phyloP scores from a whole-genome alignment of 306 rosid genomes.

The Inga leiocalycina region DNA sequence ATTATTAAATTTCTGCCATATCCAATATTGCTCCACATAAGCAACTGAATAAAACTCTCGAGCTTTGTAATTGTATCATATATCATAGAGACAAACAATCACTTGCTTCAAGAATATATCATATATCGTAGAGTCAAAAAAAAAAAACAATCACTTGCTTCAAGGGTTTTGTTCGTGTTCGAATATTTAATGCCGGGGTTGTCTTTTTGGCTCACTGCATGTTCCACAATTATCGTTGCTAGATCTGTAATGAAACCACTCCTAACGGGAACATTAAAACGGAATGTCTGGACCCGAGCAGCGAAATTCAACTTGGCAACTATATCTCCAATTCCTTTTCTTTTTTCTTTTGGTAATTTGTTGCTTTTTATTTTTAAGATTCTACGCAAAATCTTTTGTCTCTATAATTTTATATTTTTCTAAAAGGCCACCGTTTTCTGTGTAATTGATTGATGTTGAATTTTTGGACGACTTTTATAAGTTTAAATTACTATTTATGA shows the following conservation, averaged over 20 bases:
- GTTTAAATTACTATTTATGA: too few relatives aligned
- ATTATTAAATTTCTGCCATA: background rate
- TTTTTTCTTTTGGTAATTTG: background rate
- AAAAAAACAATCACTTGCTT: slow-evolving; percentile 31
- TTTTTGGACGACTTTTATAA: too few relatives aligned
- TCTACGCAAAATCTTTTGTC: background rate
- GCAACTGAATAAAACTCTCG: background rate
- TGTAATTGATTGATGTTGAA: too few relatives aligned
- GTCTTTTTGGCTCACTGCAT: slow-evolving; percentile 34
- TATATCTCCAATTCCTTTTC: background rate
- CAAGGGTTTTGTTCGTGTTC: slow-evolving; percentile 40
- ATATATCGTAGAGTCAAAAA: background rate
- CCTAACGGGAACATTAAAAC: slow-evolving; percentile 7
- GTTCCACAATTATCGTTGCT: slow-evolving; percentile 42
- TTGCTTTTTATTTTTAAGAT: background rate
- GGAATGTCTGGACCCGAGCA: slow-evolving; percentile 34
- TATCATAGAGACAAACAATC: background rate
- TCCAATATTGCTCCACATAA: background rate
- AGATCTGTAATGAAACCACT: slow-evolving; percentile 33
- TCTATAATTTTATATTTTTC: background rate
- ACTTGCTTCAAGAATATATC: slow-evolving; percentile 25
- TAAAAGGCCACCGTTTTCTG: too few relatives aligned
- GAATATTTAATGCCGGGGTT: slow-evolving; percentile 19
- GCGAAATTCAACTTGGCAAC: background rate
- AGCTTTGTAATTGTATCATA: background rate